phyloP scores from a whole-genome alignment of 768 basidiomycete genomes.

The Pisolithus sp. region DNA sequence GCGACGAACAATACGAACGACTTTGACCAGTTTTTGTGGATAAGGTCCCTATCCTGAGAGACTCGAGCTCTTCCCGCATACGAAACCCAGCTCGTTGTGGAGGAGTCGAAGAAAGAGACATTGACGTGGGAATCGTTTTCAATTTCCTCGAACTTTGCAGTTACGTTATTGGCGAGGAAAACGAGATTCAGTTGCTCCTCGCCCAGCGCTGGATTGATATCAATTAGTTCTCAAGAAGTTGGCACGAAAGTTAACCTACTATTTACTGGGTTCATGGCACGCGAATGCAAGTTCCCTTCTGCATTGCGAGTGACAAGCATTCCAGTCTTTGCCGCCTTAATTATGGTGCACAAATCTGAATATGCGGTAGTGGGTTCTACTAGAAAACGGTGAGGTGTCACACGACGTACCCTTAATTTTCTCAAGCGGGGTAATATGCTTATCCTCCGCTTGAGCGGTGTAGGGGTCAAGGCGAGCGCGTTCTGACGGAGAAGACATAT shows the following conservation, averaged over 20 bases:
- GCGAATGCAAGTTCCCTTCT: slow-evolving; percentile 66
- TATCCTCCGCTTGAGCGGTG: slow-evolving; percentile 57
- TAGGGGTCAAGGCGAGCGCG: slow-evolving; percentile 61
- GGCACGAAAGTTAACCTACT: slow-evolving; percentile 35
- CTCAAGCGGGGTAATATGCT: slow-evolving; percentile 49
- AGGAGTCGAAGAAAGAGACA: slow-evolving; percentile 66
- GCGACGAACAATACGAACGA: slow-evolving; percentile 29
- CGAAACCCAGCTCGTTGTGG: slow-evolving; percentile 74
- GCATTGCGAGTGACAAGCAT: slow-evolving; percentile 73
- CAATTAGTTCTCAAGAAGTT: not conserved
- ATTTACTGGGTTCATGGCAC: slow-evolving; percentile 72
- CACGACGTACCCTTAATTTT: slow-evolving; percentile 53
- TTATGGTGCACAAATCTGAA: slow-evolving; percentile 56
- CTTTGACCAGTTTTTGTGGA: slow-evolving; percentile 61
- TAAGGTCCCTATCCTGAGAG: slow-evolving; percentile 51
- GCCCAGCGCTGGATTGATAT: slow-evolving; percentile 30
- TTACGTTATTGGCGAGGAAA: slow-evolving; percentile 70
- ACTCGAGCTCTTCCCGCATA: slow-evolving; percentile 69
- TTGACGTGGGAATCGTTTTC: slow-evolving; percentile 73
- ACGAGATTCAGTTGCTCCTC: slow-evolving; percentile 49
- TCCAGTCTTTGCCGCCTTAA: slow-evolving; percentile 57
- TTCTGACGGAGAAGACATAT: slow-evolving; percentile 8
- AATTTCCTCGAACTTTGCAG: slow-evolving; percentile 73
- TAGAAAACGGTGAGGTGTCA: not conserved
- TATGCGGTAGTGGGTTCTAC: not conserved